Conservation (phyloP, 768 basidiomycete genomes). For the Boletus reticuloceps region DNA sequence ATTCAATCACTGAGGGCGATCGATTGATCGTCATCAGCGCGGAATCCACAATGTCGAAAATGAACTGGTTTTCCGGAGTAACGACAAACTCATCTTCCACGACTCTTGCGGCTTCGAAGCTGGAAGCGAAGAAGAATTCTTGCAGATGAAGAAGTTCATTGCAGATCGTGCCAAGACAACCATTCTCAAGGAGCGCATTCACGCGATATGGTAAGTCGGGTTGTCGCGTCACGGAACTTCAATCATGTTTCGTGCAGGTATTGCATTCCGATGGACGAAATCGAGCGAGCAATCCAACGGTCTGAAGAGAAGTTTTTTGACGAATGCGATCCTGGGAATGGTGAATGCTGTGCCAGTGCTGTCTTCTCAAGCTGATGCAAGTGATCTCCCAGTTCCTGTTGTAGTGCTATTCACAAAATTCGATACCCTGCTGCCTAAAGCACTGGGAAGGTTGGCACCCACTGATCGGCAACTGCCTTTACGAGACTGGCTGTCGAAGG, state of each 20-base stretch:
- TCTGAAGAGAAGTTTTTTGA: constrained; percentile 1
- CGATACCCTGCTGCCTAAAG: neutral
- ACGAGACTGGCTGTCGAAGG: neutral
- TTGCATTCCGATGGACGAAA: constrained; percentile 5
- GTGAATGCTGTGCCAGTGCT: neutral
- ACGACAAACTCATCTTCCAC: constrained; percentile 1
- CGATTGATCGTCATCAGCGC: neutral
- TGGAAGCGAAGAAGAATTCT: neutral
- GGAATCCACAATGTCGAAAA: neutral
- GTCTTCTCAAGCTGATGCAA: neutral
- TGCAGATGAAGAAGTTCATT: constrained; percentile 1
- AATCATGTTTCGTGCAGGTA: neutral
- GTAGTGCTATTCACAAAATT: constrained; percentile 6
- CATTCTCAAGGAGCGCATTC: neutral
- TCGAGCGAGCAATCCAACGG: neutral
- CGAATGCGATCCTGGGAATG: neutral
- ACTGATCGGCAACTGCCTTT: neutral
- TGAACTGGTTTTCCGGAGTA: constrained; percentile 2
- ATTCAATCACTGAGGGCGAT: neutral
- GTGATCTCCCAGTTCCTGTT: neutral
- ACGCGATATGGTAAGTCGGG: neutral
- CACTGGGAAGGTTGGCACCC: neutral
- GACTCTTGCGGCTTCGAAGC: neutral
- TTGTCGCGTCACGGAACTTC: neutral
- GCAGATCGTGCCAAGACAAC: neutral